phyloP scores from a whole-genome alignment of 2,329 filamentous ascomycete species.

The Microsporum audouinii region DNA sequence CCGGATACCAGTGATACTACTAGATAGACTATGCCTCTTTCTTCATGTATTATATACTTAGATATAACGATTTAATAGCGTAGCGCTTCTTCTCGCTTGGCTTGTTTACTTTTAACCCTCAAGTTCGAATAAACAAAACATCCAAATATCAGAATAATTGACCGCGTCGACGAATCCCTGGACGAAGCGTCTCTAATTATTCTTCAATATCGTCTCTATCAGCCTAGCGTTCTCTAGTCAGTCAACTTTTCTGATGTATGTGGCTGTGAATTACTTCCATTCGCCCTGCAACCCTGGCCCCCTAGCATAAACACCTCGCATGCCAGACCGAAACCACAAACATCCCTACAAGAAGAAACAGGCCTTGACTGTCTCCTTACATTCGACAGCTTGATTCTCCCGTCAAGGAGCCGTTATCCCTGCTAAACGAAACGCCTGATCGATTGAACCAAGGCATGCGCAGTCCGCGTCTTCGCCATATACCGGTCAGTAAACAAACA shows the following conservation, averaged over 20 bases:
- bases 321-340: too few relatives aligned
- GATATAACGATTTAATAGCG: neutral
- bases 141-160: too few relatives aligned
- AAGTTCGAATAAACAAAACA: neutral
- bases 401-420: neutral
- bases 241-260: too few relatives aligned
- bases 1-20: neutral
- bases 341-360: too few relatives aligned
- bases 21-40: neutral
- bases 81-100: neutral
- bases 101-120: neutral
- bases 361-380: neutral
- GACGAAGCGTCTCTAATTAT: too few relatives aligned
- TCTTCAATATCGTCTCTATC: too few relatives aligned
- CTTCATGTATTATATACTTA: too few relatives aligned
- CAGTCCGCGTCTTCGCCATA: neutral
- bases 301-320: too few relatives aligned
- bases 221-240: too few relatives aligned
- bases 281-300: too few relatives aligned
- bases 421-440: neutral
- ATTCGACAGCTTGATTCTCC: neutral
- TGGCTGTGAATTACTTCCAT: too few relatives aligned
- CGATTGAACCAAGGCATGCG: neutral
- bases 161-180: too few relatives aligned
- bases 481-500: conserved; percentile 3